A percentile compares a stretch with the other conserved stretches of the same genome.
These are phyloP conservation scores for Gonapodya prolifera DNA, from an alignment of 192 early-diverging fungal genomes.

Conservation along the genomic window DNA sequence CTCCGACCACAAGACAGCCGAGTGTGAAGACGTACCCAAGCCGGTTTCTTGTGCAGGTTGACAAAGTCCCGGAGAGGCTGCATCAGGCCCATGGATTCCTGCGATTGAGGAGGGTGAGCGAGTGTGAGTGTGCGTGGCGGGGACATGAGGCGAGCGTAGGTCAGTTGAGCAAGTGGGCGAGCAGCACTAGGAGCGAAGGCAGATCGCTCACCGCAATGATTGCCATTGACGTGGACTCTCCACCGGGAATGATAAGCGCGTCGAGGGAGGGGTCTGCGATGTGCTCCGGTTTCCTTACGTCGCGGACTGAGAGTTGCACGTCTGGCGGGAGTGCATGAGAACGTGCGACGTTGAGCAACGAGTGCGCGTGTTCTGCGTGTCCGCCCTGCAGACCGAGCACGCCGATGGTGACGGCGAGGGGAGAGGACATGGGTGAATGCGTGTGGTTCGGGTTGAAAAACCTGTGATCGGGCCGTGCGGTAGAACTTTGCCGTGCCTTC, in stretches of 20 bases:
- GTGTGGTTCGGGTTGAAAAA: no score
- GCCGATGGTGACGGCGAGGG: no score
- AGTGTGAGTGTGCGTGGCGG: no score
- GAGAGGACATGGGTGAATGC: no score
- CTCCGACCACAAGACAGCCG: neutral
- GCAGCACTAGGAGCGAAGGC: no score
- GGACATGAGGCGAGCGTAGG: no score
- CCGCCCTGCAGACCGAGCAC: neutral
- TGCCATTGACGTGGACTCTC: slow-evolving; percentile 89
- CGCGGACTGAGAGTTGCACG: neutral
- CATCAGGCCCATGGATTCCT: slow-evolving; percentile 69
- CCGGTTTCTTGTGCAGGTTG: slow-evolving; percentile 55
- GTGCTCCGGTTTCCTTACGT: slow-evolving; percentile 59
- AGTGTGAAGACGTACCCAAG: slow-evolving; percentile 26
- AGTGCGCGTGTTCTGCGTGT: neutral
- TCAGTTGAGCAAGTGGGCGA: no score
- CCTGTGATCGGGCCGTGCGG: no score
- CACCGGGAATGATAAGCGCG: slow-evolving; percentile 87
- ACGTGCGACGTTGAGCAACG: neutral
- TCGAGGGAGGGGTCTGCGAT: slow-evolving; percentile 50
- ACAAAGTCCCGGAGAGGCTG: slow-evolving; percentile 71
- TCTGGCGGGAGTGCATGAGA: neutral
- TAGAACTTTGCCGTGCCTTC: no score
- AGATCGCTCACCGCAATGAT: no score
- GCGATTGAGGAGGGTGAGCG: no score